Conservation (phyloP, 306 rosid genomes). For the Quercus robur region DNA sequence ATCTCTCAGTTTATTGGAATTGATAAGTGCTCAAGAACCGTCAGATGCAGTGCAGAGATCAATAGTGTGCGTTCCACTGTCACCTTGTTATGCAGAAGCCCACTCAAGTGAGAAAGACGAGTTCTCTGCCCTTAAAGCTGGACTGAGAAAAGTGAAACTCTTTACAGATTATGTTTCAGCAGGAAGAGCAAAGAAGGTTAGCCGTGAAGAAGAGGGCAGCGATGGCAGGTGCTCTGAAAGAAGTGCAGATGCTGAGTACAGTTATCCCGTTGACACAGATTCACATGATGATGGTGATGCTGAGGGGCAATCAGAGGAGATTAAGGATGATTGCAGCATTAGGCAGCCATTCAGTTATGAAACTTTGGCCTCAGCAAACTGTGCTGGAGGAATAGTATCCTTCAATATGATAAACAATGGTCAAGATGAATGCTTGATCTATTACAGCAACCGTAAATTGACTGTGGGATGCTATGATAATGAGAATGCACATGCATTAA, state of each 20-base stretch:
- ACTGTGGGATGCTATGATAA: slow-evolving; percentile 46
- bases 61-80: slow-evolving; percentile 46
- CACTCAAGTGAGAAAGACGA: slow-evolving; percentile 73
- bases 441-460: slow-evolving; percentile 73
- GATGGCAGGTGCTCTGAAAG: slow-evolving; percentile 77
- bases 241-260: slow-evolving; percentile 88
- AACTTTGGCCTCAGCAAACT: slow-evolving; percentile 73
- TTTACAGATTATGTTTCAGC: slow-evolving; percentile 76
- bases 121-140: slow-evolving; percentile 90
- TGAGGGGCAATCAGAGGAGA: slow-evolving; percentile 67
- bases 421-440: slow-evolving; percentile 78
- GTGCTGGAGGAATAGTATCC: slow-evolving; percentile 71
- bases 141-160: slow-evolving; percentile 84
- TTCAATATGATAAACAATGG: slow-evolving; percentile 45
- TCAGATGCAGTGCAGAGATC: slow-evolving; percentile 60
- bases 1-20: slow-evolving; percentile 76
- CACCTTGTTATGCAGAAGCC: slow-evolving; percentile 49
- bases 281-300: slow-evolving; percentile 84
- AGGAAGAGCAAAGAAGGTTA: slow-evolving; percentile 61
- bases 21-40: slow-evolving; percentile 62
- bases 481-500: slow-evolving; percentile 55
- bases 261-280: slow-evolving; percentile 86
- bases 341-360: slow-evolving; percentile 97
- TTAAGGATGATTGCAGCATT: slow-evolving; percentile 62
- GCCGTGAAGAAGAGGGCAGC: slow-evolving; percentile 77